Base-by-base conservation (phyloP, 2,329 filamentous ascomycete genomes). In the Achaetomium macrosporum region DNA sequence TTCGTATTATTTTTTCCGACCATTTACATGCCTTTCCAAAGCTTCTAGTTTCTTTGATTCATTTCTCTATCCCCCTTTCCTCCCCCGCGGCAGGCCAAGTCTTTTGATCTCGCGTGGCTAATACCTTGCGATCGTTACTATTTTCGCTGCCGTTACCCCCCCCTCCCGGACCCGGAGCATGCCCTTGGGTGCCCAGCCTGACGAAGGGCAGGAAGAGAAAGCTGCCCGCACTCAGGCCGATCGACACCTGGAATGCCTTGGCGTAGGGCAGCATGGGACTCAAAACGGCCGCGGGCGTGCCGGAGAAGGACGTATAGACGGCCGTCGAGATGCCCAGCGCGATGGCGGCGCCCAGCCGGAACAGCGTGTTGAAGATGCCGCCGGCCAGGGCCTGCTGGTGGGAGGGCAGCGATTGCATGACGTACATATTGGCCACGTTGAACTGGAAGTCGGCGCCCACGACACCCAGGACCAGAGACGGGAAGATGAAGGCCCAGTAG, bases 381-480 rank as follows among this genome's bases (percentile, higher is more conserved):
- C 84, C 83, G 0, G 83, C 83, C 13, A 87, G 76, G 0, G 80
- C 82, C 59, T 88, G 82, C 58, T 85, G 79, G n/a, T 77, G 71
- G 1, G 71, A 65, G 0, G 82, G 81, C 48, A 87, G 76, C 0
- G 79, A 80, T 4, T 80, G 82, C 73, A 86, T 80, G 50, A 87
- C 83, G 58, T 87, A 87, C 77, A 87, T 84, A 60, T 88, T 87
- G 3, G 80, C 78, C 19, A 87, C 83, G 55, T 86, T 85, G 65
- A 87, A 87, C 53, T 87, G 79, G 33, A 88, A 77, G 62, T 87
- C 85, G 0, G 83, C 83, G 1, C 84, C 84, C 4, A 85, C 70
- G 1, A 87, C 83, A 19, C 77, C 76, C 25, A 87, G 66, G 5
- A 82, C 66, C 37, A 86, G 66, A 0, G 76, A 76, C 0, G 83